Conservation (phyloP, 805 yeast species). For the Saccharomycopsis fermentans region DNA sequence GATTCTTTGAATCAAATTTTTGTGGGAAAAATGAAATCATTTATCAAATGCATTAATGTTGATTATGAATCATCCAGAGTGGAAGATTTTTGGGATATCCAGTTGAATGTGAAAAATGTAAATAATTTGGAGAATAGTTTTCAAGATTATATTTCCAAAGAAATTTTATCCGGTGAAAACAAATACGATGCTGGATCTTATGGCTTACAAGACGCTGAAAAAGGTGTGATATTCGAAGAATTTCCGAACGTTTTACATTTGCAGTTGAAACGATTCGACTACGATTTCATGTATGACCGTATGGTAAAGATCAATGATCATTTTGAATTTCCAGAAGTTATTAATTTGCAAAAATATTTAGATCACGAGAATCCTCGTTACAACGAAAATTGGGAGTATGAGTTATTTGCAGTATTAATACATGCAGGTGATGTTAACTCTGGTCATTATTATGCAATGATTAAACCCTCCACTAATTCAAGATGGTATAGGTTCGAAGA, state of each 20-base stretch:
- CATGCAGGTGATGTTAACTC: conserved; percentile 94
- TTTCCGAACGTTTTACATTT: conserved; percentile 91
- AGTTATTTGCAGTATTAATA: conserved; percentile 85
- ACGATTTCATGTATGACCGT: conserved; percentile 81
- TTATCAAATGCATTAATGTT: conserved; percentile 83
- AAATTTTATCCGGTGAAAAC: conserved; percentile 86
- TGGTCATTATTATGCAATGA: conserved; percentile 94
- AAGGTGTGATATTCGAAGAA: conserved; percentile 85
- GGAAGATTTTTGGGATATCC: conserved; percentile 98
- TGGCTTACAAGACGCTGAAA: conserved; percentile 74
- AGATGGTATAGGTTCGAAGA: conserved; percentile 93
- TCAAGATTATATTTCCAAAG: conserved; percentile 78
- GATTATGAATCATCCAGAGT: conserved; percentile 84
- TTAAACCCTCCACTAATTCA: conserved; percentile 62
- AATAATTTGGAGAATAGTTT: conserved; percentile 65
- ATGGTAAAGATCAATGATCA: conserved; percentile 87
- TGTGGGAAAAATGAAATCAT: conserved; percentile 96
- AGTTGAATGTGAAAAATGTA: conserved; percentile 82
- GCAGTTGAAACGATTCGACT: conserved; percentile 90
- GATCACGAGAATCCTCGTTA: conserved; percentile 37
- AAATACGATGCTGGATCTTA: conserved; percentile 84
- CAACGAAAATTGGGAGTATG: conserved; percentile 62
- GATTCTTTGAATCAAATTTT: conserved; percentile 69
- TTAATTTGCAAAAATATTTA: conserved; percentile 72
- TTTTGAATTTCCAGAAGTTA: conserved; percentile 75